phyloP scores from a whole-genome alignment of 257 asterid species.

The Forsythia viridissima region DNA sequence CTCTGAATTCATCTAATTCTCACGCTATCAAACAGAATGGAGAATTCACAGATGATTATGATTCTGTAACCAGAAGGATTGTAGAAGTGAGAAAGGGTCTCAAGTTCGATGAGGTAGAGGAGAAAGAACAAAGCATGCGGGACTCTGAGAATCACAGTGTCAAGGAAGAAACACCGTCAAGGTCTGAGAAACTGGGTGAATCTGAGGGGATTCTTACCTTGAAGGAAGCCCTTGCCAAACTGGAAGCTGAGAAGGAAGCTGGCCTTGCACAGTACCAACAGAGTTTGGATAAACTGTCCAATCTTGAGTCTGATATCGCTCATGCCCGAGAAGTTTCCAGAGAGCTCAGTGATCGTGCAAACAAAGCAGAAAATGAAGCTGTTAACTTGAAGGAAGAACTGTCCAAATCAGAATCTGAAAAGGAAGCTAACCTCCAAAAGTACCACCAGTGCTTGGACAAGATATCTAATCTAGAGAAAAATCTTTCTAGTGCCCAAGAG shows the following conservation, averaged over 20 bases:
- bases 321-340: constrained; percentile 63
- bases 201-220: constrained; percentile 60
- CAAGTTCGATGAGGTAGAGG: constrained; percentile 61
- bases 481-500: constrained; percentile 40
- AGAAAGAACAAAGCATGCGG: constrained; percentile 35
- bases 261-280: constrained; percentile 66
- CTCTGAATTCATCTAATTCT: constrained; percentile 23
- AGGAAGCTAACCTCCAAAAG: constrained; percentile 68
- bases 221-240: constrained; percentile 69
- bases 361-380: constrained; percentile 78
- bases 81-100: constrained; percentile 78
- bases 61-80: constrained; percentile 37
- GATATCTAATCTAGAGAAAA: constrained; percentile 63
- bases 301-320: constrained; percentile 62
- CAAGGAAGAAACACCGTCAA: constrained; percentile 22
- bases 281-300: constrained; percentile 62
- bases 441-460: constrained; percentile 63
- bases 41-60: constrained; percentile 49
- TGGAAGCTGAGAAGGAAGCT: constrained; percentile 91
- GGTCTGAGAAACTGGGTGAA: constrained; percentile 32
- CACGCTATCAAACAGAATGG: constrained; percentile 53
- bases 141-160: constrained; percentile 27
- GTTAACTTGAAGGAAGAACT: constrained; percentile 58
- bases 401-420: constrained; percentile 64
- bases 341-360: constrained; percentile 62